Evolutionary conservation across 2,329 filamentous ascomycete species (phyloP), one percentile per base, ranked within the genome.

Genomic region (Ophiocordyceps sinensis): DNA sequence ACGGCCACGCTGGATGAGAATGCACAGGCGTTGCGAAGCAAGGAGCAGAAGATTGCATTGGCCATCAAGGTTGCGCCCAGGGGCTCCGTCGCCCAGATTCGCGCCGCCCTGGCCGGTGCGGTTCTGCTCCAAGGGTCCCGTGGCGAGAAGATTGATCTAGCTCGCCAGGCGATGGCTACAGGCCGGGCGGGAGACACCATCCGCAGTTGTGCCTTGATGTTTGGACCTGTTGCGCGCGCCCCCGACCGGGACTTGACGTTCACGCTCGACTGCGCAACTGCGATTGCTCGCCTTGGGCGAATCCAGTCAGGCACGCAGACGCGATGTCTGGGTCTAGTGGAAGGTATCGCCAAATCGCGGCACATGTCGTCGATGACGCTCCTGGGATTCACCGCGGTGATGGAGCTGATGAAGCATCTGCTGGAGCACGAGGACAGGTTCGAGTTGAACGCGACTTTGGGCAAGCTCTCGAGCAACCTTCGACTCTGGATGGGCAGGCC

Each of bases 51-150:
- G 42, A 68, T 94, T 28, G 69, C 76, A 1, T 67, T 85, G 29
- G 85, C 88, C 2, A 68, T 85, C 46, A 72, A 74, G 43, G 73
- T 78, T 8, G 85, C 88, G 1, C 89, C 89, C 1, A 77, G 82
- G 31, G 83, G 82, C 12, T 94, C 86, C 1, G 75, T 77, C 19
- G 81, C 84, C 14, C 75, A 77, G 45, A 63, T 72, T 14, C 74
- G 75, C 29, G 75, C 73, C 19, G 62, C 78, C 2, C 66, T 79
- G 28, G 71, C 76, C 3, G 71, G 71, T 19, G 75, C 77, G 4
- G 63, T 79, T 15, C 58, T 81, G 14, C 57, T 69, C 23, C 62
- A 72, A 23, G 65, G 73, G 49, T 68, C 67, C 42, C 71, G 73
- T 35, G 71, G 68, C 34, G 59, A 63, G 32, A 72, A 71, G 49